phyloP scores from a whole-genome alignment of 2,329 filamentous ascomycete genomes.

The Neospermospora avenae region DNA sequence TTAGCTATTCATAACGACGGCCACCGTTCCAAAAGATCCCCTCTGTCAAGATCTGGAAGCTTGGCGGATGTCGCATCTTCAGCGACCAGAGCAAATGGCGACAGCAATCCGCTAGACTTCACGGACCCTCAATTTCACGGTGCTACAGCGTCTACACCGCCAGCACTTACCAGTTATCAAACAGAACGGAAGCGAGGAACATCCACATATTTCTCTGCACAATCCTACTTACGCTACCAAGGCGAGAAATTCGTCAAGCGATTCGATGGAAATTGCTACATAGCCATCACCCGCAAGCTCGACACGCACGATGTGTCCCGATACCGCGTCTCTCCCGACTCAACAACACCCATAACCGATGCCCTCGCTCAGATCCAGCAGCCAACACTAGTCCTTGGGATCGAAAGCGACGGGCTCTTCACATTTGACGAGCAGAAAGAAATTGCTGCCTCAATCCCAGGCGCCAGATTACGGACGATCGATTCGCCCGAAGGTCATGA shows the following conservation, averaged over 20 bases:
- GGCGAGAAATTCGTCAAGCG: conserved; percentile 94
- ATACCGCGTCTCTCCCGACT: conserved; percentile 52
- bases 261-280: conserved; percentile 98
- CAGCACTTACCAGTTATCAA: conserved; percentile 38
- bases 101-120: conserved; percentile 38
- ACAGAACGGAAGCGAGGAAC: conserved; percentile 40
- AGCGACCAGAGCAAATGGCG: conserved; percentile 23
- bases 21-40: conserved; percentile 58
- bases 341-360: conserved; percentile 53
- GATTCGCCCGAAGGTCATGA: conserved; percentile 95
- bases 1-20: conserved; percentile 83
- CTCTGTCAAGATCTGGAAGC: conserved; percentile 45
- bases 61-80: conserved; percentile 3
- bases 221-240: conserved; percentile 96
- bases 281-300: conserved; percentile 95
- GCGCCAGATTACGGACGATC: conserved; percentile 78
- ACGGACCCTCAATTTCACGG: conserved; percentile 71
- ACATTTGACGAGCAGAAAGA: conserved; percentile 97
- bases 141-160: conserved; percentile 48
- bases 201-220: conserved; percentile 94
- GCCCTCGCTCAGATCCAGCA: conserved; percentile 82
- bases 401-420: conserved; percentile 93
- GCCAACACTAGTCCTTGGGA: conserved; percentile 86
- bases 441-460: conserved; percentile 74
- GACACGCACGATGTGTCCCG: conserved; percentile 95